Conservation (phyloP, 345 rosid species). For the Melaleuca alternifolia region DNA sequence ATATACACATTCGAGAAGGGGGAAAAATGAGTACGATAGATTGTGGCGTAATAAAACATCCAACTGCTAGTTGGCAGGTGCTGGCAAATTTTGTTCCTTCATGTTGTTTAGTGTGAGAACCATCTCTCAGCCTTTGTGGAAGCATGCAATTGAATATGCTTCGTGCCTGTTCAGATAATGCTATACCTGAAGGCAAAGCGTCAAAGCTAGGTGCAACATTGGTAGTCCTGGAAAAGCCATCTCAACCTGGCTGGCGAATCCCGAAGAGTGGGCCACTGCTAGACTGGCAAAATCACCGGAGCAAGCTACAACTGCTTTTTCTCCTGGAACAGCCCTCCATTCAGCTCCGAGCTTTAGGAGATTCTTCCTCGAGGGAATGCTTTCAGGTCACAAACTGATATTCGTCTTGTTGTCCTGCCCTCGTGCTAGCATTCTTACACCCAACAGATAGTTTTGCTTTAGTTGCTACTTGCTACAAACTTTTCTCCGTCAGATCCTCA, state of each 20-base stretch:
- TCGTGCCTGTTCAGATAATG: neutral
- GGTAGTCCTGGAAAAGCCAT: neutral
- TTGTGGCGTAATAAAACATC: neutral
- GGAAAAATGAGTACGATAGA: neutral
- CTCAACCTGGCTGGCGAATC: neutral
- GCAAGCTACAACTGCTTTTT: neutral
- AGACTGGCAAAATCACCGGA: neutral
- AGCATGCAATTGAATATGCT: neutral
- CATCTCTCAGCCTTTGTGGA: neutral
- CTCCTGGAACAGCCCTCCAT: neutral
- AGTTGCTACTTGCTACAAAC: neutral
- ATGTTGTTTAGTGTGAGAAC: neutral
- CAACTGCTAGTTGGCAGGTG: neutral
- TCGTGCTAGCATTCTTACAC: neutral
- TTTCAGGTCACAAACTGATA: neutral
- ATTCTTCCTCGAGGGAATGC: neutral
- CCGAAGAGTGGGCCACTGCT: neutral
- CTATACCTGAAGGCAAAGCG: neutral
- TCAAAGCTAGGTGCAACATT: neutral
- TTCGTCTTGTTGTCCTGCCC: neutral
- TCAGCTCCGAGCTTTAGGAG: neutral
- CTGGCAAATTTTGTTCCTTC: neutral
- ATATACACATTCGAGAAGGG: neutral
- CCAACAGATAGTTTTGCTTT: neutral
- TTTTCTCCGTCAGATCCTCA: neutral